phyloP scores from a whole-genome alignment of 768 basidiomycete species.

The Tremella mesenterica region DNA sequence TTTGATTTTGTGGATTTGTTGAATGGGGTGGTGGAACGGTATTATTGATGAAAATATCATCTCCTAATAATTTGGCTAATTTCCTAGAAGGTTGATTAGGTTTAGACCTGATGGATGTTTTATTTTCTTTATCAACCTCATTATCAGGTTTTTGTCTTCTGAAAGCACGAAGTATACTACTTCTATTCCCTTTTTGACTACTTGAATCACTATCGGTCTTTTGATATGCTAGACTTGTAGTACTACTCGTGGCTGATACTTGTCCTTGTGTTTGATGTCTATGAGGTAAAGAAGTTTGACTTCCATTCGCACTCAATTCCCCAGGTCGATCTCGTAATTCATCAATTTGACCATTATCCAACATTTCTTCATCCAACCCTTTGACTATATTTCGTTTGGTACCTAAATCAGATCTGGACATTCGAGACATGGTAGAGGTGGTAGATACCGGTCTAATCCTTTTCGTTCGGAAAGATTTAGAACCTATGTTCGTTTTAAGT shows the following conservation, averaged over 20 bases:
- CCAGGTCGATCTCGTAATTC: conserved; percentile 13
- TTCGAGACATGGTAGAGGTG: no score
- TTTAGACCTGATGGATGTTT: no score
- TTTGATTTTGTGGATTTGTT: no score
- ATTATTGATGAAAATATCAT: conserved; percentile 22
- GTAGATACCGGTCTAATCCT: no score
- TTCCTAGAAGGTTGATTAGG: conserved; percentile 17
- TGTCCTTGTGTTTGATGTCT: neutral
- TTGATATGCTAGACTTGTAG: conserved; percentile 30
- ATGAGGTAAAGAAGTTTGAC: neutral
- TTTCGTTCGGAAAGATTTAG: no score
- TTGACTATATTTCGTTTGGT: no score
- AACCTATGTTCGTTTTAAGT: no score
- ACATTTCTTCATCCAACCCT: conserved; percentile 40
- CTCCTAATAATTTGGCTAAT: conserved; percentile 41
- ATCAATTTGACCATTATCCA: conserved; percentile 14
- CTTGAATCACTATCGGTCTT: conserved; percentile 28
- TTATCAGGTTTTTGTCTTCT: neutral
- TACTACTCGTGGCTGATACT: conserved; percentile 16
- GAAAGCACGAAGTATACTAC: conserved; percentile 2
- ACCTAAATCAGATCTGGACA: no score
- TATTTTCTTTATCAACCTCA: conserved; percentile 1
- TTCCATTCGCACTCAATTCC: conserved; percentile 1
- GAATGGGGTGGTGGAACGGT: no score
- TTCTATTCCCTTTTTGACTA: conserved; percentile 24